Percentiles rank a stretch among this genome's conserved stretches.
These are phyloP conservation scores for Salinomyces thailandicus DNA, from an alignment of 2,329 filamentous ascomycete genomes.

Conservation along the genomic window DNA sequence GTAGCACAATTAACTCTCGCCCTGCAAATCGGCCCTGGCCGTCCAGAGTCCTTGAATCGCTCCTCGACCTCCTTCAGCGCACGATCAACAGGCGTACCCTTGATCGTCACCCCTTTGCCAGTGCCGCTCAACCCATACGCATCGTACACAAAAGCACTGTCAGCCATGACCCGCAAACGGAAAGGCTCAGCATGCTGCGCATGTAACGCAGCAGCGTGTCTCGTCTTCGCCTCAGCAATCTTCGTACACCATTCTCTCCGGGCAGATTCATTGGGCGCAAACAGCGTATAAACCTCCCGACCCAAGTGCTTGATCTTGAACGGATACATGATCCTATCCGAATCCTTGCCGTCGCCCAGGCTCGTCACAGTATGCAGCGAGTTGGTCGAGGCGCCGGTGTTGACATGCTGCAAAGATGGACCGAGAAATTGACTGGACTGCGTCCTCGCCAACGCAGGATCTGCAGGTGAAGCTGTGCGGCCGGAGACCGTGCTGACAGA, in stretches of 20 bases:
- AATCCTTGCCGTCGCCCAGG: constrained; percentile 53
- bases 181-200: constrained; percentile 95
- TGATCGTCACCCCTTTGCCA: constrained; percentile 62
- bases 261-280: constrained; percentile 64
- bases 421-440: constrained; percentile 28
- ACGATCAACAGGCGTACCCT: constrained; percentile 81
- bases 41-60: constrained; percentile 53
- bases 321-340: constrained; percentile 73
- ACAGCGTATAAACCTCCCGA: constrained; percentile 84
- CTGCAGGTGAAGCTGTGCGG: constrained; percentile 26
- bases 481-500: constrained; percentile 50
- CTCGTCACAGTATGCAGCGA: constrained; percentile 38
- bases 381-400: constrained; percentile 52
- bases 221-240: constrained; percentile 89
- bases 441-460: constrained; percentile 39
- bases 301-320: constrained; percentile 95
- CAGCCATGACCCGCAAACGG: constrained; percentile 79
- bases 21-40: constrained; percentile 68
- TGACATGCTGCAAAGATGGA: constrained; percentile 53
- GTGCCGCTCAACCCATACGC: constrained; percentile 31
- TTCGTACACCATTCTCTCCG: constrained; percentile 85
- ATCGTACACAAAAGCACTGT: constrained; percentile 82
- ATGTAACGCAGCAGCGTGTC: constrained; percentile 77
- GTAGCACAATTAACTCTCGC: constrained; percentile 88
- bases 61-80: constrained; percentile 83